Evolutionary conservation across 2,329 filamentous ascomycete species (phyloP), one percentile per base, ranked within the genome.

Genomic region (Hypoxylon sp.): DNA sequence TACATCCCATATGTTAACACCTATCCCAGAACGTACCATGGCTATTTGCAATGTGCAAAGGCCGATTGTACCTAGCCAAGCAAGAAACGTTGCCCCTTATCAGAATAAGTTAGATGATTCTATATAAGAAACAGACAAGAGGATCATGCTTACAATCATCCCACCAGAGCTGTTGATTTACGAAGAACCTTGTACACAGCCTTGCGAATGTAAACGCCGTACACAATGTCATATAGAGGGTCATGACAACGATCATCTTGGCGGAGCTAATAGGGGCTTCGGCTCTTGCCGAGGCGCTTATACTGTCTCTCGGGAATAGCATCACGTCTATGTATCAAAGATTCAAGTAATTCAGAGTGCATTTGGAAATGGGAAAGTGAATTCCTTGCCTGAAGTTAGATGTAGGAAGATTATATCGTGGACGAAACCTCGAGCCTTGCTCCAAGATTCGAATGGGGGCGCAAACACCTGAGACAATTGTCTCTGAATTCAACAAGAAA

Each of bases 211-310:
- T 75, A 49, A 70, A 69, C 11, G 65, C 34, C 9, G 70, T 72
- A 19, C 57, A 69, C 10, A 73, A 49, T 81, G 64, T 83, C 80
- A 68, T 60, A 48, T 62, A 70, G 13, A 73, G 60, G 19, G 62
- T 25, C 53, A 57, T 53, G 25, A 66, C 50, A 2, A 65, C 69
- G 60, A 70, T 63, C 25, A 73, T 25, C 45, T 55, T 51, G 5
- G 63, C 48, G 1, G 60, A 60, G 25, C 38, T 65, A 11, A 73
- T 66, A 53, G 69, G 64, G 32, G 61, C 55, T n/a, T 59, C 55
- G 32, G 48, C 67, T 46, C 66, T 63, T n/a, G 70, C 70, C 51
- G 60, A 60, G 32, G 61, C 62, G 28, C 49, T 68, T 48, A 41
- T 19, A 17, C 36, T 6, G 36, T 41, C 36, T 41, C 36, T 41